Percentiles rank a stretch among this genome's conserved stretches.
Evolutionary conservation across 2,329 filamentous ascomycete genomes (phyloP).

Genomic region (Exophiala spinifera): DNA sequence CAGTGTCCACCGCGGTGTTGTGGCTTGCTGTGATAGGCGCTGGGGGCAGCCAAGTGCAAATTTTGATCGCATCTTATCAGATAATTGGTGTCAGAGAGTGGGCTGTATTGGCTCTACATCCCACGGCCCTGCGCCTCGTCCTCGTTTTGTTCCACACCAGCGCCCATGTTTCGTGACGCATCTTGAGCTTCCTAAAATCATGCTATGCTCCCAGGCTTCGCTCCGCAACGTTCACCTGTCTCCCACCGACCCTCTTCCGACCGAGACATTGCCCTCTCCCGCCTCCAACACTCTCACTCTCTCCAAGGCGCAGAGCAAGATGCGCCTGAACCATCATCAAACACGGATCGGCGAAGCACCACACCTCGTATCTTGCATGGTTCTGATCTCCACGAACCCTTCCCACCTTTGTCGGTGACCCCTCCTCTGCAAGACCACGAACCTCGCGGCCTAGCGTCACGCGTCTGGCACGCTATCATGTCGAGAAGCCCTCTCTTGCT

Average conservation of each 20-base stretch:
- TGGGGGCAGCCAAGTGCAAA: not conserved
- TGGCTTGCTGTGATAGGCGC: not conserved
- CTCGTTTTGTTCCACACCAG: constrained; percentile 9
- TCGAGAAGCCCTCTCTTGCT: constrained; percentile 57
- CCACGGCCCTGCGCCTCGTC: not conserved
- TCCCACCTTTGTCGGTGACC: constrained; percentile 11
- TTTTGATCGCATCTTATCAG: constrained; percentile 18
- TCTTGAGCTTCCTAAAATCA: not conserved
- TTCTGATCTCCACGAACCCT: constrained; percentile 2
- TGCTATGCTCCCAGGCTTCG: constrained; percentile 15
- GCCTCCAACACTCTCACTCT: constrained; percentile 7
- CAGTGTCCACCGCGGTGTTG: not conserved
- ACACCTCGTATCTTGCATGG: constrained; percentile 12
- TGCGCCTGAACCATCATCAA: constrained; percentile 11
- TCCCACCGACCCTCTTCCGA: constrained; percentile 3
- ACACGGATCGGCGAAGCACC: constrained; percentile 8
- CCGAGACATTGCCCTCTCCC: constrained; percentile 16
- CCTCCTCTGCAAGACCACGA: constrained; percentile 1
- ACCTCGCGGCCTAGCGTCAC: constrained; percentile 14
- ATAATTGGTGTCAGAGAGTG: constrained; percentile 4
- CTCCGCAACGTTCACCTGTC: constrained; percentile 5
- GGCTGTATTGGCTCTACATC: constrained; percentile 1
- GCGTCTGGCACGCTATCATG: constrained; percentile 37
- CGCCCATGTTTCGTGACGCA: constrained; percentile 1
- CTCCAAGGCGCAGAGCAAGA: constrained; percentile 14